A percentile compares a stretch with the other conserved stretches of the same genome.
phyloP scores from a whole-genome alignment of 2,329 filamentous ascomycete genomes.

The Cercospora zeina region DNA sequence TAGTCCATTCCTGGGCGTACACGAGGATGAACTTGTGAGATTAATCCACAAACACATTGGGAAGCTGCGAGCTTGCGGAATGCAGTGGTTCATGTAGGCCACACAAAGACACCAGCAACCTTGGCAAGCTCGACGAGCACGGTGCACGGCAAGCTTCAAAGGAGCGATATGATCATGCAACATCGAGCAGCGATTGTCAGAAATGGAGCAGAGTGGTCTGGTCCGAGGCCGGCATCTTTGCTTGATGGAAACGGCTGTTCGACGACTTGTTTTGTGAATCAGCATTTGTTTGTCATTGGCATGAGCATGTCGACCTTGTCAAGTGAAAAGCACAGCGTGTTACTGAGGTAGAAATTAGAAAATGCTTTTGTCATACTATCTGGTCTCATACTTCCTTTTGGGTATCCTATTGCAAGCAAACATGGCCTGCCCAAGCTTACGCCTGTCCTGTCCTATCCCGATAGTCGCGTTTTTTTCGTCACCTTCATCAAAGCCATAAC shows the following conservation, averaged over 20 bases:
- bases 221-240: background rate
- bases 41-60: background rate
- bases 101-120: background rate
- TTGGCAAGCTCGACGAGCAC: background rate
- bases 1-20: background rate
- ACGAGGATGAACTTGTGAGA: background rate
- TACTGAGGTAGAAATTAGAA: background rate
- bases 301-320: background rate
- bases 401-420: conserved; percentile 3
- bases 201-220: background rate
- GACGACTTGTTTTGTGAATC: background rate
- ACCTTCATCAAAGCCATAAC: conserved; percentile 10
- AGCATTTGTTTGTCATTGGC: background rate
- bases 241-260: background rate
- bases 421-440: conserved; percentile 15
- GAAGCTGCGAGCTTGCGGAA: background rate
- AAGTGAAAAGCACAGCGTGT: background rate
- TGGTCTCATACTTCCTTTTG: background rate
- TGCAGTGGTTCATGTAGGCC: background rate
- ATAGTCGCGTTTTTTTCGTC: conserved; percentile 6
- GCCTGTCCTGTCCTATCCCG: conserved; percentile 15
- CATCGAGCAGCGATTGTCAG: background rate
- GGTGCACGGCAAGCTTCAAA: background rate
- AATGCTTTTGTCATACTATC: background rate
- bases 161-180: background rate